Evolutionary conservation across 2,329 filamentous ascomycete genomes (phyloP), one percentile per base, ranked within the genome.

Genomic region (Lachnellula subtilissima): DNA sequence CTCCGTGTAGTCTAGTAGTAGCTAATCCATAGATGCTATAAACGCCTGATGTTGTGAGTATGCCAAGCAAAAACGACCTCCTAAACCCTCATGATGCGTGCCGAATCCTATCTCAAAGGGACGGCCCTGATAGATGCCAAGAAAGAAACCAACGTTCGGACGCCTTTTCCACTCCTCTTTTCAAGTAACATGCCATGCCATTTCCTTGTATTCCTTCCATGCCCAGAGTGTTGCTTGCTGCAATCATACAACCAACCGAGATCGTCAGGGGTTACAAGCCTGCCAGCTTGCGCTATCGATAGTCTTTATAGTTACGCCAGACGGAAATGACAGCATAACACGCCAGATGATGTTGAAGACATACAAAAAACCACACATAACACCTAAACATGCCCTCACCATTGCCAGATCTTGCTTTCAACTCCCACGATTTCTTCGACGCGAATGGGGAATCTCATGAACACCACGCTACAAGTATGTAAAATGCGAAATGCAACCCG

Each of bases 381-480:
- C 64, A 67, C 62, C 61, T 50, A 48, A 62, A 65, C 61, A 67
- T 68, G 63, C 64, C 61, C 60, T 57, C 62, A 51, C 58, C 55
- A 49, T 58, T 64, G 53, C 61, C 63, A 59, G 55, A 58, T 62
- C 63, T 61, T 61, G 55, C 59, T 62, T 53, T 61, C 64, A 67
- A 68, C 64, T 68, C 65, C 65, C 55, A 59, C 56, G 64, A 66
- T 60, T 66, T 61, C 60, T 60, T 62, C 57, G 65, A 67, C 63
- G 67, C 67, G 55, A 56, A 66, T 59, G 66, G 67, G 66, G 66
- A 68, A 68, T 68, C 67, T 68, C 64, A 67, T 66, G 60, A 65
- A 68, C 63, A 67, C 63, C 65, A 61, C 65, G 63, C 65, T 69
- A 65, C 61, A 69, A 61, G 58, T 57, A 63, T 64, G 52, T 61